A percentile compares a stretch with the other conserved stretches of the same genome.
Conservation (phyloP, 2,329 filamentous ascomycete genomes). For the Diaporthe aspalathi region DNA sequence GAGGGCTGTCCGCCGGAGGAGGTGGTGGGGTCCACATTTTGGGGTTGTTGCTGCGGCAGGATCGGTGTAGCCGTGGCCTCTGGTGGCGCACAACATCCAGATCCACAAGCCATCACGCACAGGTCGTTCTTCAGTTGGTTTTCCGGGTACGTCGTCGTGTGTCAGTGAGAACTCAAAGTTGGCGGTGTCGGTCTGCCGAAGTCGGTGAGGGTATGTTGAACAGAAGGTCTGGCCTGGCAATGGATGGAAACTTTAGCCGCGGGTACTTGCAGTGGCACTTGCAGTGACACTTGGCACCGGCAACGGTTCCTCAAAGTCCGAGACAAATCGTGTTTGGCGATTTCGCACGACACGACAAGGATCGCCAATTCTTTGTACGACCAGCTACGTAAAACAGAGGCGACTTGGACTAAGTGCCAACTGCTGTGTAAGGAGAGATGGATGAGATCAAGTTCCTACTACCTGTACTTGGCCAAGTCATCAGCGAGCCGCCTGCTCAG, state of each 20-base stretch:
- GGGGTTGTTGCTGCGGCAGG: neutral
- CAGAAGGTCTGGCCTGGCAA: neutral
- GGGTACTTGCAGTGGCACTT: neutral
- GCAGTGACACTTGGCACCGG: constrained; percentile 19
- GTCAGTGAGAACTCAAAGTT: neutral
- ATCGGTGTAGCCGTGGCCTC: neutral
- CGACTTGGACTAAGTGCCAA: neutral
- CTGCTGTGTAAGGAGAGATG: neutral
- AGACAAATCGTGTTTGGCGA: constrained; percentile 4
- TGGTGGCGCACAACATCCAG: constrained; percentile 11
- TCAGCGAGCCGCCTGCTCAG: neutral
- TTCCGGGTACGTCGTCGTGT: neutral
- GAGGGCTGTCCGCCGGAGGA: neutral
- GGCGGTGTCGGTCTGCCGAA: neutral
- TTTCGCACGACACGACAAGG: neutral
- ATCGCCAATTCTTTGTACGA: neutral
- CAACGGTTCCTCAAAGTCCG: neutral
- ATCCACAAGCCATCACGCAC: constrained; percentile 12
- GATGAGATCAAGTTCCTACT: neutral
- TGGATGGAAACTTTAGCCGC: constrained; percentile 14
- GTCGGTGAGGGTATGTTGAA: neutral
- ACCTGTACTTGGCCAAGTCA: neutral
- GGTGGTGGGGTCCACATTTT: neutral
- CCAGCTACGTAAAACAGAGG: neutral
- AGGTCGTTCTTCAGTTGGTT: neutral